Base-by-base conservation (phyloP, 1,139 yeast species). In the Suhomyces guaymorum region DNA sequence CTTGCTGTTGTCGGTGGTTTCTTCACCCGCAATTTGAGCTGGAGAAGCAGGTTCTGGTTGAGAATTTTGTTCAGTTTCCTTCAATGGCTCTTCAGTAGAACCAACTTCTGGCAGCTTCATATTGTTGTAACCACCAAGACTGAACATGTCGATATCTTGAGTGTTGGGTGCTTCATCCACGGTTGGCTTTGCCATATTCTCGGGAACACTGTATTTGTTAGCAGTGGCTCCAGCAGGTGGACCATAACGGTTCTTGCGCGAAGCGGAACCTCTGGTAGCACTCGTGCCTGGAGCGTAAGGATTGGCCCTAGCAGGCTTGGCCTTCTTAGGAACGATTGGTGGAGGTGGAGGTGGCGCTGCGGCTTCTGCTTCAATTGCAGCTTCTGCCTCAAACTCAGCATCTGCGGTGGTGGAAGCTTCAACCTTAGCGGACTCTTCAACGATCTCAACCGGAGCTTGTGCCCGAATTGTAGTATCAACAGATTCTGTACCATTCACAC, bases 241-340 rank as follows among this genome's bases (percentile, higher is more conserved):
- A 1, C 67, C 67, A 36, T 63, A 63, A 31, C 47, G 59, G 39
- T 39, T 58, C 33, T 43, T 51, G 28, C 47, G 50, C 8, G 51
- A 21, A 8, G 38, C n/a, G n/a, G n/a, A 18, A 5, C 30, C 19
- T 22, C 15, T 41, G 15, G 36, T 12, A 19, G 28, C 9, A 10
- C 43, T 22, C 1, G 47, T 49, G 3, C 59, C 57, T 11, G 75
- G 74, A 2, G 74, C 73, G 46, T 69, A 68, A 18, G 75, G 73
- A 38, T 68, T 67, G n/a, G 44, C 44, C 35, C 49, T 55, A 7
- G 40, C 33, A 9, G 34, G 24, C 8, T 30, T 22, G 4, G 46
- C 28, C 24, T 35, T 41, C 7, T 33, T 35, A 4, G 39, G 26
- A 7, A 38, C 33, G 4, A 37, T 25, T 13, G 48, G 45, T n/a